phyloP scores from a whole-genome alignment of 2,329 filamentous ascomycete genomes.

The Capronia americana region DNA sequence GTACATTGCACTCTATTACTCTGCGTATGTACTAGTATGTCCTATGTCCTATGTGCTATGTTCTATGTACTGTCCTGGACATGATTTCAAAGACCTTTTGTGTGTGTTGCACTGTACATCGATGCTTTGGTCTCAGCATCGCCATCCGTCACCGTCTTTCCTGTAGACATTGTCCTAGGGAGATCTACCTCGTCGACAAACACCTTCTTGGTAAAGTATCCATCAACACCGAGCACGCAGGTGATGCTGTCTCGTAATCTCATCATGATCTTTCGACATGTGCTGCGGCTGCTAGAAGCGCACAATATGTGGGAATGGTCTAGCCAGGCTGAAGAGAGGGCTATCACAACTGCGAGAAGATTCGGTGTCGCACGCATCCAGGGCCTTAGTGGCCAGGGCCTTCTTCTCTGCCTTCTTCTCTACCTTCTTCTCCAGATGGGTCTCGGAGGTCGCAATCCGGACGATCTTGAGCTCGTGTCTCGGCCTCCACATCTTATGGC shows the following conservation, averaged over 20 bases:
- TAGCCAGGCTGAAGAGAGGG: background rate
- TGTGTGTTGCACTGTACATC: background rate
- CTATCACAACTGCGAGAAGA: background rate
- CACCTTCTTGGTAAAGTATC: background rate
- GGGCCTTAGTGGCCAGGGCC: background rate
- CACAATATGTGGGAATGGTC: background rate
- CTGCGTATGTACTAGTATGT: background rate
- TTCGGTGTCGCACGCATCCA: background rate
- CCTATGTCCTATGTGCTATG: background rate
- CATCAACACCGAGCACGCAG: background rate
- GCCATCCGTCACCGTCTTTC: background rate
- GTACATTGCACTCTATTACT: background rate
- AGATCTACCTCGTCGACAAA: background rate
- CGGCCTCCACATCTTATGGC: constrained; percentile 2
- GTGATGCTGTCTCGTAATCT: background rate
- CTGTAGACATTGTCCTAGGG: background rate
- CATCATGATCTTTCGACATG: background rate
- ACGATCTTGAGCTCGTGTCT: background rate
- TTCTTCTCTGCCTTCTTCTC: background rate
- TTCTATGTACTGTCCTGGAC: background rate
- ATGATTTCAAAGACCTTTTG: background rate
- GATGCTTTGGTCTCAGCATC: background rate
- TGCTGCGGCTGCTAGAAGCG: background rate
- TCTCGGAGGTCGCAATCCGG: background rate
- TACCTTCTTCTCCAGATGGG: background rate